A percentile compares a stretch with the other conserved stretches of the same genome.
These are phyloP conservation scores for Penicillium macrosclerotiorum DNA, from an alignment of 495 filamentous ascomycete genomes.

Conservation along the genomic window DNA sequence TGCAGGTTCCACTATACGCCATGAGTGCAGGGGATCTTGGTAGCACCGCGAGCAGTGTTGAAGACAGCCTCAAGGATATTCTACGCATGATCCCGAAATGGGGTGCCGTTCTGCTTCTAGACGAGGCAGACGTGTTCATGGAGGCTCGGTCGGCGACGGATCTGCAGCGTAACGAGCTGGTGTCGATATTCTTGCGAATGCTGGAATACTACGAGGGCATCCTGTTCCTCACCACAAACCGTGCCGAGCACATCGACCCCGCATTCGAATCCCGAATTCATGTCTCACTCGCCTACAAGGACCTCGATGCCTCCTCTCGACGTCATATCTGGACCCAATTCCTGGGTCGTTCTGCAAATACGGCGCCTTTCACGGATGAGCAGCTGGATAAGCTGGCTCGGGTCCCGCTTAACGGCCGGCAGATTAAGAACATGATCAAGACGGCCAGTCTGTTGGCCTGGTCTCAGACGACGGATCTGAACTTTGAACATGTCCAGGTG, in stretches of 20 bases:
- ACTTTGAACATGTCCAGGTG: constrained; percentile 15
- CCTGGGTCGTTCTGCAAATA: constrained; percentile 14
- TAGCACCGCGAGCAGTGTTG: constrained; percentile 45
- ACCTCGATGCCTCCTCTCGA: constrained; percentile 32
- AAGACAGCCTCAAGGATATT: constrained; percentile 48
- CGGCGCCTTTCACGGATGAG: constrained; percentile 20
- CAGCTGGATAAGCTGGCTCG: constrained; percentile 28
- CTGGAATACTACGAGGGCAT: constrained; percentile 59
- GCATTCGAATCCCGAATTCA: constrained; percentile 54
- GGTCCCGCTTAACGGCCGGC: constrained; percentile 29
- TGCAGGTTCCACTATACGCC: constrained; percentile 31
- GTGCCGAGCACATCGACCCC: constrained; percentile 45
- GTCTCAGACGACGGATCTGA: constrained; percentile 14
- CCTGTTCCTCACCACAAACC: constrained; percentile 60
- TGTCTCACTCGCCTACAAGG: constrained; percentile 43
- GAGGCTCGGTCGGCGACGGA: constrained; percentile 32
- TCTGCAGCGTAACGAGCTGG: constrained; percentile 42
- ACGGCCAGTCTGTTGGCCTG: constrained; percentile 32
- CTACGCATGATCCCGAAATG: constrained; percentile 49
- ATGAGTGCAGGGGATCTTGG: constrained; percentile 57
- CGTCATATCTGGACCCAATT: constrained; percentile 32
- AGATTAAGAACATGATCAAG: constrained; percentile 55
- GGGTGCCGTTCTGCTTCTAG: constrained; percentile 44
- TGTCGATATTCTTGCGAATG: constrained; percentile 51
- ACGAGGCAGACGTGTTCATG: constrained; percentile 50